Conservation (phyloP, 2,329 filamentous ascomycete species). For the Raffaelea albimanens region DNA sequence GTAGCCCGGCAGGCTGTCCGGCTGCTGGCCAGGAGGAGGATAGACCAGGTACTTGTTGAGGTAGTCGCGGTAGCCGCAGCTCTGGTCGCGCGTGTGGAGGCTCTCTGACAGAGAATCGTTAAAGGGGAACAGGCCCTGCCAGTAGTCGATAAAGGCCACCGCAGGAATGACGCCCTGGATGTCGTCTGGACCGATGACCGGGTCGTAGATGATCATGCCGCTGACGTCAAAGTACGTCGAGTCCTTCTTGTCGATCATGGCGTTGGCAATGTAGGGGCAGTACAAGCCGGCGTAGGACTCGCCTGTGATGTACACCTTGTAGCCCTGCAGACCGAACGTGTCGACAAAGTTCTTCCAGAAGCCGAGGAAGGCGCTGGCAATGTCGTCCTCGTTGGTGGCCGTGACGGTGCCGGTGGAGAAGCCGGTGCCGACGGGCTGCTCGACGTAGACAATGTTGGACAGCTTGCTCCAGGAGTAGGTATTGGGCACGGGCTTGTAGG, state of each 20-base stretch:
- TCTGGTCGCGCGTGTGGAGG: conserved; percentile 40
- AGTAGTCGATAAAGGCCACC: conserved; percentile 52
- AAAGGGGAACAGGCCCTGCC: conserved; percentile 50
- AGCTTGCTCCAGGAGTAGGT: conserved; percentile 66
- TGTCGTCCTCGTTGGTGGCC: conserved; percentile 56
- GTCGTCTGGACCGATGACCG: conserved; percentile 44
- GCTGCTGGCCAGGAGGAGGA: conserved; percentile 55
- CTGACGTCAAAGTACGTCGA: conserved; percentile 57
- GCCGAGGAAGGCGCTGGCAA: conserved; percentile 62
- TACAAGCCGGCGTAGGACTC: conserved; percentile 63
- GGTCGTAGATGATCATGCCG: conserved; percentile 66
- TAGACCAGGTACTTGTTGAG: conserved; percentile 54
- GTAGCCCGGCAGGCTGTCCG: conserved; percentile 33
- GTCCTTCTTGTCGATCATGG: conserved; percentile 60
- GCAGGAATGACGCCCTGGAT: conserved; percentile 37
- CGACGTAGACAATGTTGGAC: conserved; percentile 69
- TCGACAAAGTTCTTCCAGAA: conserved; percentile 74
- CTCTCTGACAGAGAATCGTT: conserved; percentile 47
- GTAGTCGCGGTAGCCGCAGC: conserved; percentile 55
- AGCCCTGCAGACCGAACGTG: conserved; percentile 56
- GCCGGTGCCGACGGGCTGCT: conserved; percentile 59
- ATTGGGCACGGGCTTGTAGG: conserved; percentile 53
- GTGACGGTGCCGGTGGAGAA: conserved; percentile 57
- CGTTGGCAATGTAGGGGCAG: conserved; percentile 63
- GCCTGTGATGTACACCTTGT: conserved; percentile 64